Base-by-base conservation (phyloP, 129 eudicot species). In the Mikania micrantha region DNA sequence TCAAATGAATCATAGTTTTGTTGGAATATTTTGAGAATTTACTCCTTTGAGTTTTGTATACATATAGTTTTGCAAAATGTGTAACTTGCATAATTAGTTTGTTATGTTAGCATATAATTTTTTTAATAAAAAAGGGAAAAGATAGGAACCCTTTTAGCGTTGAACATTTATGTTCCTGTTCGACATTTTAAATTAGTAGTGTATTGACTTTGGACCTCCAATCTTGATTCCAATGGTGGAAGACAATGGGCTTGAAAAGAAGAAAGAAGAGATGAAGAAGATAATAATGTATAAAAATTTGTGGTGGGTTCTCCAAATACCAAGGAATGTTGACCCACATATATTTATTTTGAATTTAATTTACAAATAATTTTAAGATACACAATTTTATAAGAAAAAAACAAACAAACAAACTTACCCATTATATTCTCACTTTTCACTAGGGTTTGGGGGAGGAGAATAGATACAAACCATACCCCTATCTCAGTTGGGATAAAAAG, bases 261-360 rank as follows among this genome's bases (percentile, higher is more conserved):
- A 67, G 64, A 76, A 76, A 57, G 31, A 57, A 29, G 60, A 42
- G 60, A 65, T 58, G 74, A 60, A 68, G 64, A 60, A 45, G 80
- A 76, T 76, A 76, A 68, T 69, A 67, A 75, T 45, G 64, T 68
- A 75, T 59, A 75, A 20, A 67, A 57, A 48, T 68, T 75, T 75
- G 80, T 75, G 80, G 80, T 75, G 80, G 80, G 80, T 76, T 67
- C 64, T 76, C 80, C 80, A 60, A 76, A 69, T 60, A 60, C 70
- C 35, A 76, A 60, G 75, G 80, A 76, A 68, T 60, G 64, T 68
- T 76, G 74, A 69, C 69, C 69, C 64, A 50, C 38, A 5, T 12
- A 66, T 27, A 21, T 20, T 9, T 1, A 7, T 38, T 12, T 31
- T 21, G 21, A 24, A 13, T 22, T 52, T 12, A 16, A 35, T 50